Conservation (phyloP, 306 rosid species). For the Hippophae tibetana region DNA sequence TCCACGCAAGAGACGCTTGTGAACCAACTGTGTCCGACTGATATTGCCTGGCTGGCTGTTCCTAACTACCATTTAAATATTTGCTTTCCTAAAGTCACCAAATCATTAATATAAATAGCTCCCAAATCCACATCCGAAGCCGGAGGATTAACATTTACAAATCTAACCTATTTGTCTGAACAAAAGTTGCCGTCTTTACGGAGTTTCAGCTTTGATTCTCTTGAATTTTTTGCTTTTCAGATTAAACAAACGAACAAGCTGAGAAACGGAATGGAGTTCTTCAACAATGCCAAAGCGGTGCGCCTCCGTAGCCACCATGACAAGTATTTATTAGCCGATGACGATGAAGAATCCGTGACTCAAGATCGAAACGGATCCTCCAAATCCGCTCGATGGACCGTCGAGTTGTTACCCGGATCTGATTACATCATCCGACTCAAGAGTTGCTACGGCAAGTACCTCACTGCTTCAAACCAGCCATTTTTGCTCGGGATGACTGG, state of each 20-base stretch:
- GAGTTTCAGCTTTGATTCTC: background rate
- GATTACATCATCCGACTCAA: constrained; percentile 44
- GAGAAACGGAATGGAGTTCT: constrained; percentile 35
- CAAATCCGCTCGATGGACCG: constrained; percentile 35
- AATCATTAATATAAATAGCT: too few relatives aligned
- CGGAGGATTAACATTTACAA: too few relatives aligned
- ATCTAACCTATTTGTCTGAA: too few relatives aligned
- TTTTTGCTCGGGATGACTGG: constrained; percentile 60
- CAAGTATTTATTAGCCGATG: constrained; percentile 48
- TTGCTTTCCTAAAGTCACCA: too few relatives aligned
- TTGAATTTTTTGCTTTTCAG: background rate
- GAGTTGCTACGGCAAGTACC: constrained; percentile 50
- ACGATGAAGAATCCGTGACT: constrained; percentile 45
- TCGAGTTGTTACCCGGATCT: constrained; percentile 33
- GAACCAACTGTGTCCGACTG: too few relatives aligned
- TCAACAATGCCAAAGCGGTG: constrained; percentile 44
- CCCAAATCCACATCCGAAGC: too few relatives aligned
- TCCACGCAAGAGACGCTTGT: too few relatives aligned
- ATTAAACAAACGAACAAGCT: constrained; percentile 9
- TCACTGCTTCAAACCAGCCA: constrained; percentile 40
- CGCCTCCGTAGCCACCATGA: constrained; percentile 45
- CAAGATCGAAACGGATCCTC: constrained; percentile 50
- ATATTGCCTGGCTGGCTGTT: too few relatives aligned
- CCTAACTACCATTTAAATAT: too few relatives aligned
- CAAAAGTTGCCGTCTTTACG: too few relatives aligned